Conservation (phyloP, 345 rosid species). For the Turnera subulata region DNA sequence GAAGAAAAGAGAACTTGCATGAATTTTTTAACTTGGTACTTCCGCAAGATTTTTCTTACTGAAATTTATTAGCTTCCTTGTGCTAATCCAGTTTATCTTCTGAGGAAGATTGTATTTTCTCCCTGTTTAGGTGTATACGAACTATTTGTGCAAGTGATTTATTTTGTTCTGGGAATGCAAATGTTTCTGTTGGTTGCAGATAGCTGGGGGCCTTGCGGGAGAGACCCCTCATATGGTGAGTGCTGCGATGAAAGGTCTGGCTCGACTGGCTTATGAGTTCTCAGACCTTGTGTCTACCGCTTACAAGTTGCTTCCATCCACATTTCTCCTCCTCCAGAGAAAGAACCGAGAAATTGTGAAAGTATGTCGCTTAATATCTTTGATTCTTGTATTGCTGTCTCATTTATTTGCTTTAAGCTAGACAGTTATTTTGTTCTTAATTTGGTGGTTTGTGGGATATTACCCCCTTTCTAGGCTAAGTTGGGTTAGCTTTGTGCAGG, state of each 20-base stretch:
- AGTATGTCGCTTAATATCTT: constrained; percentile 34
- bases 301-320: constrained; percentile 77
- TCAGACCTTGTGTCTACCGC: constrained; percentile 81
- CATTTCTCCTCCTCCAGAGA: constrained; percentile 79
- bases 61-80: no score
- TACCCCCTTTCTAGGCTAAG: constrained; percentile 2
- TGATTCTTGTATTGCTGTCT: background rate
- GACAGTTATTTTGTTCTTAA: background rate
- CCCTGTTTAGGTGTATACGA: no score
- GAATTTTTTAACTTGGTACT: constrained; percentile 80
- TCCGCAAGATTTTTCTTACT: background rate
- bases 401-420: background rate
- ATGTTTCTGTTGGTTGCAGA: constrained; percentile 38
- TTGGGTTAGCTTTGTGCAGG: constrained; percentile 49
- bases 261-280: constrained; percentile 92
- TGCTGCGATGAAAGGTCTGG: constrained; percentile 92
- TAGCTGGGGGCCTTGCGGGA: constrained; percentile 92
- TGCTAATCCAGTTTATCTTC: no score
- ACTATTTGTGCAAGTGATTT: no score
- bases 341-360: constrained; percentile 86
- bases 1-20: constrained; percentile 64
- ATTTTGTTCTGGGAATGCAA: background rate
- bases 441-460: background rate
- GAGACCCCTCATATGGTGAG: constrained; percentile 96
- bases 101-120: no score